Percentiles rank a stretch among this genome's conserved stretches.
Conservation (phyloP, 257 asterid species). For the Nicotiana attenuata region DNA sequence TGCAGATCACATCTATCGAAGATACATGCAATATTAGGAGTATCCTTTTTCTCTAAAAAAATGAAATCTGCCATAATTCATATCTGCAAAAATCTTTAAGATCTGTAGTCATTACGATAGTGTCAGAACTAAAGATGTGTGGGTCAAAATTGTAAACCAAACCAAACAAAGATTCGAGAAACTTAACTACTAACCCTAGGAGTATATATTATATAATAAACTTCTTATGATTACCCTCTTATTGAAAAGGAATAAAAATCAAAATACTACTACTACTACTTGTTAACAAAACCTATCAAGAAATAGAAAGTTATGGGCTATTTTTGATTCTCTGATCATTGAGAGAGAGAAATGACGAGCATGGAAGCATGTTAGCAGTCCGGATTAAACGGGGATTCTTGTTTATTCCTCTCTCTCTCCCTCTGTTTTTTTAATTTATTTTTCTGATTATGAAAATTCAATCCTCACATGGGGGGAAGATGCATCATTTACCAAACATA, state of each 20-base stretch:
- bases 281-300: neutral
- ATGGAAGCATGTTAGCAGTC: conserved; percentile 4
- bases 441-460: neutral
- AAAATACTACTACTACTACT: neutral
- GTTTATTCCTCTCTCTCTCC: neutral
- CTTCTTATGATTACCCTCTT: neutral
- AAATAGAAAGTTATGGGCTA: neutral
- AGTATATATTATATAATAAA: neutral
- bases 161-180: conserved; percentile 11
- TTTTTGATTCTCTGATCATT: neutral
- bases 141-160: neutral
- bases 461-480: neutral
- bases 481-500: neutral
- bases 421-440: too few species aligned
- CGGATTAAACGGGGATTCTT: neutral
- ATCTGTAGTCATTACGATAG: neutral
- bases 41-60: neutral
- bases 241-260: neutral
- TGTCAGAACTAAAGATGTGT: neutral
- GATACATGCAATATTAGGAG: neutral
- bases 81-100: neutral
- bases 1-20: conserved; percentile 4
- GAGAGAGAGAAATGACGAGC: neutral
- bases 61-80: neutral
- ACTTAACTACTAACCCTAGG: neutral